Evolutionary conservation across 2,329 filamentous ascomycete species (phyloP).

Genomic region (Metarhizium sp.): DNA sequence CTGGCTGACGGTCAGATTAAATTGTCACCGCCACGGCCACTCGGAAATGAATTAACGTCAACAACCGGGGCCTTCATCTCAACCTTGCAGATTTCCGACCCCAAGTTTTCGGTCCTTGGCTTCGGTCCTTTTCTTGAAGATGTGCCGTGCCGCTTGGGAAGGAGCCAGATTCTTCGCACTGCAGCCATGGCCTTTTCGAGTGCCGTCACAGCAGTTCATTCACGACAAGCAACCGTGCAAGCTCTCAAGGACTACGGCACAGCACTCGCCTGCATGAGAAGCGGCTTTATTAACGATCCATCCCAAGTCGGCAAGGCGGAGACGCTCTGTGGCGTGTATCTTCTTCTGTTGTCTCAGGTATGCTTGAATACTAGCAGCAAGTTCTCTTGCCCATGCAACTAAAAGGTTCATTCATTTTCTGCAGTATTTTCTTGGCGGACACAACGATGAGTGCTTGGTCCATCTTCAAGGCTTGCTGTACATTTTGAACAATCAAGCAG

Average conservation of each 20-base stretch:
- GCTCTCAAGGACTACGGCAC: conserved; percentile 21
- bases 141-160: conserved; percentile 35
- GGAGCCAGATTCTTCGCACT: conserved; percentile 34
- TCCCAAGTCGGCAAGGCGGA: conserved; percentile 17
- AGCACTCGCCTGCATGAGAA: conserved; percentile 14
- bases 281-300: conserved; percentile 19
- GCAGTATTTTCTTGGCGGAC: conserved; percentile 2
- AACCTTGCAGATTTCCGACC: conserved; percentile 28
- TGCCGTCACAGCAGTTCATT: conserved; percentile 15
- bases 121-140: conserved; percentile 36
- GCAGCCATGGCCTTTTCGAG: conserved; percentile 21
- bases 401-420: neutral
- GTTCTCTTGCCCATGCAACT: neutral
- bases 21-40: neutral
- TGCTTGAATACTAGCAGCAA: neutral
- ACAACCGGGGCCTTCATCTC: conserved; percentile 15
- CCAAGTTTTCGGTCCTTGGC: conserved; percentile 35
- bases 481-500: conserved; percentile 1
- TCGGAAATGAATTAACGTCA: conserved; percentile 1
- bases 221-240: conserved; percentile 11
- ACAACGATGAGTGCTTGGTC: conserved; percentile 3
- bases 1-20: neutral
- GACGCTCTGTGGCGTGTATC: conserved; percentile 27
- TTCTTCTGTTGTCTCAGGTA: conserved; percentile 22
- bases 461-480: conserved; percentile 4